Base-by-base conservation (phyloP, 352 stramenopile species). In the Salisapilia sapeloensis region DNA sequence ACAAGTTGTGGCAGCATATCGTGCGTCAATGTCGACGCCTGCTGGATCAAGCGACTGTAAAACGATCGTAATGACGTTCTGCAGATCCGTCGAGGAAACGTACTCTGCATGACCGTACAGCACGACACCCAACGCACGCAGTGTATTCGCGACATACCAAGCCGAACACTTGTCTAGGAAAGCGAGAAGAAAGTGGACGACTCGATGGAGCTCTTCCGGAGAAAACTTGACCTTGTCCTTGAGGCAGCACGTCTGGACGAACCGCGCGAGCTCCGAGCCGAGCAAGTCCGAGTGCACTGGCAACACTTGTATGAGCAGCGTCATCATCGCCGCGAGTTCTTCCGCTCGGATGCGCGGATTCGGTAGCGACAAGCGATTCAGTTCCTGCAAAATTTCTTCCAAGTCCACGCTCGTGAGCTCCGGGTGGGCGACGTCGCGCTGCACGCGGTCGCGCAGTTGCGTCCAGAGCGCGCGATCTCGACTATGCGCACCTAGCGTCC, bases 1-100 rank as follows among this genome's bases (percentile, higher is more conserved):
- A 39, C 71, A 86, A 41, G 60, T 86, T n/a, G 75, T 91, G 3
- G 75, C 75, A 1, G 75, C 75, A 39, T 87, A 91, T 11, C 75
- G 63, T 9, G 75, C 75, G 44, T 86, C 75, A 29, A 83, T 81
- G 35, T 91, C 69, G 18, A 80, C 71, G 20, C 71, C 74, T 6
- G 75, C 53, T 1, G 75, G 67, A 32, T 87, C 66, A 40, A 91
- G 45, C 34, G 85, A 60, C 42, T 70, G 70, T 28, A 82, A 38
- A 19, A 85, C 35, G 3, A 85, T 64, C 0, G 52, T 53, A 46
- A 87, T 79, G 21, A 91, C 46, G 38, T 60, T 30, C 14, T 86
- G 66, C 16, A 82, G 69, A 29, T 77, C 50, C 14, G 47, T 37
- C 12, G 42, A 42, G 2, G 47, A 60, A 3, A 71, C 72, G 9